Percentiles rank a stretch among this genome's conserved stretches.
phyloP scores from a whole-genome alignment of 805 yeast species.

The Hermanozyma aechmeae region DNA sequence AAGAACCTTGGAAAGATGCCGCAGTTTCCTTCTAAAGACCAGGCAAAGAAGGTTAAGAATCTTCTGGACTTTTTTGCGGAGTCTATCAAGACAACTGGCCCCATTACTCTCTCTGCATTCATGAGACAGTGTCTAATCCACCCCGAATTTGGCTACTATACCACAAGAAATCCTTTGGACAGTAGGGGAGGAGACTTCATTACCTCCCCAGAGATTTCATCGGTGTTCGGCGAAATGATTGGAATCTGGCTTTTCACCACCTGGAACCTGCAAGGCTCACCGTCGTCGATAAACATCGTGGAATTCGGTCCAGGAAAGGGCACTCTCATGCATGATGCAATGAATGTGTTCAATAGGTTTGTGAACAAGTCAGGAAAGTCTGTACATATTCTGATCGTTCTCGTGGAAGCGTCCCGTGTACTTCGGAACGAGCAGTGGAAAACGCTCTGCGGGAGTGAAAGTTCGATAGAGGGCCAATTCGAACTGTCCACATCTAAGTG shows the following conservation, averaged over 20 bases:
- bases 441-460: conserved; percentile 31
- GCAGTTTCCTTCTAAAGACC: conserved; percentile 21
- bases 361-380: conserved; percentile 11
- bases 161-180: conserved; percentile 68
- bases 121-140: conserved; percentile 78
- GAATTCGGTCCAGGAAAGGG: conserved; percentile 89
- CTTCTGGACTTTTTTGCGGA: conserved; percentile 33
- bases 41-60: conserved; percentile 10
- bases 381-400: conserved; percentile 32
- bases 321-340: conserved; percentile 60
- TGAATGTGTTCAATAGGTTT: conserved; percentile 39
- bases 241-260: conserved; percentile 60
- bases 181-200: conserved; percentile 58
- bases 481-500: conserved; percentile 35
- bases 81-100: conserved; percentile 62
- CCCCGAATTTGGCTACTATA: conserved; percentile 72
- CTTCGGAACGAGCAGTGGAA: conserved; percentile 49
- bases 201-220: conserved; percentile 82
- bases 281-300: conserved; percentile 42
- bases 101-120: conserved; percentile 60
- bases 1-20: conserved; percentile 27
- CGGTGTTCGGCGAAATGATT: conserved; percentile 77
- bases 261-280: conserved; percentile 51
- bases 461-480: conserved; percentile 19
- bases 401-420: conserved; percentile 68